These are phyloP conservation scores for Apiotrichum gamsii DNA, from an alignment of 1,284 basidiomycete species.

Conservation along the genomic window DNA sequence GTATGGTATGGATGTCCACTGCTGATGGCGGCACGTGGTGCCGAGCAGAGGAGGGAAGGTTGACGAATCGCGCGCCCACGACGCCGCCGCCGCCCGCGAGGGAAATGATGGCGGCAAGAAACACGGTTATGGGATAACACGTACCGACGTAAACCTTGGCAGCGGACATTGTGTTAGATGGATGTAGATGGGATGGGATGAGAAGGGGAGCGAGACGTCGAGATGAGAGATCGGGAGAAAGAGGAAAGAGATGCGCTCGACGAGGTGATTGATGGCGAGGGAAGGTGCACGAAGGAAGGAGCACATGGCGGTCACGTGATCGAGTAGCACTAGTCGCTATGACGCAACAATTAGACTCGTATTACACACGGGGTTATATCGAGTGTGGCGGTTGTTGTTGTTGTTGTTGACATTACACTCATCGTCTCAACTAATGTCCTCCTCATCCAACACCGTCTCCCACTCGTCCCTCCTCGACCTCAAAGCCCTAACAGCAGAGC, in stretches of 20 bases:
- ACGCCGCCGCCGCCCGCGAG: too few species aligned
- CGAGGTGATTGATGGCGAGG: background rate
- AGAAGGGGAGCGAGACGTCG: conserved; percentile 2
- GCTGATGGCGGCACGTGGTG: too few species aligned
- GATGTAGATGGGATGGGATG: too few species aligned
- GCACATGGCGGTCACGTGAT: too few species aligned
- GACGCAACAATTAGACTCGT: too few species aligned
- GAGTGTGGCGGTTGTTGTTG: background rate
- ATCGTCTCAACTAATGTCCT: background rate
- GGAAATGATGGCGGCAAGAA: too few species aligned
- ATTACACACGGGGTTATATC: too few species aligned
- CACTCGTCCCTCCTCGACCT: conserved; percentile 40
- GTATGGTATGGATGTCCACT: too few species aligned
- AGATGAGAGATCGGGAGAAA: conserved; percentile 5
- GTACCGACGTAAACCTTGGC: conserved; percentile 24
- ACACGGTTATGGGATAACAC: too few species aligned
- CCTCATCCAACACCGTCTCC: conserved; percentile 21
- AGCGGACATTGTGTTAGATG: conserved; percentile 15
- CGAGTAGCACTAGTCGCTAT: too few species aligned
- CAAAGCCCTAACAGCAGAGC: conserved; percentile 45
- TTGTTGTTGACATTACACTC: background rate
- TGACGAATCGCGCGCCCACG: too few species aligned
- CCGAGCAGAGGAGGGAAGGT: background rate
- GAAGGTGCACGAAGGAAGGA: background rate
- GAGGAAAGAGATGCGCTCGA: background rate